These are phyloP conservation scores for Rosa rugosa DNA, from an alignment of 306 rosid species.

Conservation along the genomic window DNA sequence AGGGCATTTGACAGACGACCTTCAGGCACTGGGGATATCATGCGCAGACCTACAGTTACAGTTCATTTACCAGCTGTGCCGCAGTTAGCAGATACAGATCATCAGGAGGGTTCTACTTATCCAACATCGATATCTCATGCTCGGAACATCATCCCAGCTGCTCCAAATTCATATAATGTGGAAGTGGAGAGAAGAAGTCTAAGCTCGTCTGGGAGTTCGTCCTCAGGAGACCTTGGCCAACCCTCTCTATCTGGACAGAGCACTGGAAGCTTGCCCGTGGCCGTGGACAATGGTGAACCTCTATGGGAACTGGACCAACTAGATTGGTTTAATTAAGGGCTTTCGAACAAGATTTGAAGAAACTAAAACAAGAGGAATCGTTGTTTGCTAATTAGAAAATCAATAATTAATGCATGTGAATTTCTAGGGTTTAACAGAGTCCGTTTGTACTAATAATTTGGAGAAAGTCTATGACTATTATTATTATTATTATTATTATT, in stretches of 20 bases:
- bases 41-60: background rate
- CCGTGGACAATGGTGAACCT: slow-evolving; percentile 28
- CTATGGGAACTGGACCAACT: slow-evolving; percentile 64
- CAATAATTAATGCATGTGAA: background rate
- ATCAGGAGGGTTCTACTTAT: slow-evolving; percentile 20
- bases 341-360: background rate
- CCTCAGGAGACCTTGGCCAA: slow-evolving; percentile 39
- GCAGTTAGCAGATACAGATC: background rate
- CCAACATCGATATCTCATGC: background rate
- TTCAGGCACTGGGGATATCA: slow-evolving; percentile 9
- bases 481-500: no score
- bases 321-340: slow-evolving; percentile 35
- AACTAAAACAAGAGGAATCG: background rate
- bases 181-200: slow-evolving; percentile 22
- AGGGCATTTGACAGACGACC: slow-evolving; percentile 80
- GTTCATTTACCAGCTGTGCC: background rate
- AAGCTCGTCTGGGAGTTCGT: slow-evolving; percentile 55
- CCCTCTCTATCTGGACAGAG: slow-evolving; percentile 30
- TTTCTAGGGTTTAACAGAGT: background rate
- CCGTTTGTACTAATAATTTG: background rate
- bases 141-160: background rate
- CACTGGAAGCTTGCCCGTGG: slow-evolving; percentile 14
- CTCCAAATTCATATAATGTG: background rate
- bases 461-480: no score
- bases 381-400: background rate